These are phyloP conservation scores for Rhizopus arrhizus DNA, from an alignment of 371 early-diverging fungal species.

Conservation along the genomic window DNA sequence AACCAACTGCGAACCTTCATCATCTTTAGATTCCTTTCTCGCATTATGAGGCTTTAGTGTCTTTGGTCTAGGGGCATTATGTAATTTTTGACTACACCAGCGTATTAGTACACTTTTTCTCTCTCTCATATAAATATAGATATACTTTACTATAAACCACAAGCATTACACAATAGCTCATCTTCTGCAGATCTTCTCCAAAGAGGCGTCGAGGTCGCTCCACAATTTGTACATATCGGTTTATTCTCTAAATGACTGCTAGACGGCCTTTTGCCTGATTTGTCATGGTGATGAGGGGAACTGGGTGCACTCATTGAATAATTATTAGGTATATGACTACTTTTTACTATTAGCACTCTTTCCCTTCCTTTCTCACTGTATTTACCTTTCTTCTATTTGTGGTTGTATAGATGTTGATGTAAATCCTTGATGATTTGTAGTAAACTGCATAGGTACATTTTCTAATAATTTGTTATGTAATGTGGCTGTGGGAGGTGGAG, in stretches of 20 bases:
- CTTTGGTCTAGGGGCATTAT: slow-evolving; percentile 70
- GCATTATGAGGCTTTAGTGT: slow-evolving; percentile 40
- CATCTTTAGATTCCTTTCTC: slow-evolving; percentile 36
- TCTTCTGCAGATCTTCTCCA: slow-evolving; percentile 92
- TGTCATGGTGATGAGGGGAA: slow-evolving; percentile 17
- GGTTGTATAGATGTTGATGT: slow-evolving; percentile 16
- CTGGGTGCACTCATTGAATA: slow-evolving; percentile 19
- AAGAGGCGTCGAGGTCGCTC: slow-evolving; percentile 87
- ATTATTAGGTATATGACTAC: not conserved
- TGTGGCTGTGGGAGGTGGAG: slow-evolving; percentile 44
- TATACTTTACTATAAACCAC: slow-evolving; percentile 77
- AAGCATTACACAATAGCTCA: slow-evolving; percentile 92
- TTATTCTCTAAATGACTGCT: slow-evolving; percentile 15
- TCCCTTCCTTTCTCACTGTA: not conserved
- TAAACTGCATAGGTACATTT: slow-evolving; percentile 7
- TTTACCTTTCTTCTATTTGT: not conserved
- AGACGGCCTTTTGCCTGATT: slow-evolving; percentile 1
- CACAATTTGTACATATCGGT: slow-evolving; percentile 83
- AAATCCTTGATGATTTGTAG: slow-evolving; percentile 9
- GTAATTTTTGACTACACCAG: slow-evolving; percentile 63
- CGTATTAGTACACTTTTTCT: too few species aligned
- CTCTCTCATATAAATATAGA: not conserved
- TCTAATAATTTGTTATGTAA: slow-evolving; percentile 33
- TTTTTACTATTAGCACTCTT: not conserved
- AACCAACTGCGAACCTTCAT: slow-evolving; percentile 48